Conservation (phyloP, 2,329 filamentous ascomycete genomes). For the Exophiala viscosa region DNA sequence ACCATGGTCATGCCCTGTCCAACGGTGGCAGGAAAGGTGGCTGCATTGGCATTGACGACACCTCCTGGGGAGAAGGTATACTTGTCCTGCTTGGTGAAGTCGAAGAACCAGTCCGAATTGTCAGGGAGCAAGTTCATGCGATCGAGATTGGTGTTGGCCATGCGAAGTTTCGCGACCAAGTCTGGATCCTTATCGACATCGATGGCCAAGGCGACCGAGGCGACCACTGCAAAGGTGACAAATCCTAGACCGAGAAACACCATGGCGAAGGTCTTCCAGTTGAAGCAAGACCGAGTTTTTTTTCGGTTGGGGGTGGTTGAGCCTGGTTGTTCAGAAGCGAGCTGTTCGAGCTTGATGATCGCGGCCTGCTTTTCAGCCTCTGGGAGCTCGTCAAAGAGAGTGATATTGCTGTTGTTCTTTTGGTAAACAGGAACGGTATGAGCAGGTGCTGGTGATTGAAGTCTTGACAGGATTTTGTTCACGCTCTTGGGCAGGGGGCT, state of each 20-base stretch:
- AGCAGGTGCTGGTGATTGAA: background rate
- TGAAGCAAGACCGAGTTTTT: conserved; percentile 2
- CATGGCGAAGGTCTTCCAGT: conserved; percentile 19
- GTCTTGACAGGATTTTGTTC: background rate
- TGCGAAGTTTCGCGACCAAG: conserved; percentile 38
- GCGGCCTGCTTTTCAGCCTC: conserved; percentile 12
- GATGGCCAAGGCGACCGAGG: conserved; percentile 30
- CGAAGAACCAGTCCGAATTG: conserved; percentile 47
- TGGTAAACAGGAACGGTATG: background rate
- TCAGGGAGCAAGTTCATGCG: conserved; percentile 40
- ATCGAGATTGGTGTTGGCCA: conserved; percentile 46
- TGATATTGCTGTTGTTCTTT: conserved; percentile 5
- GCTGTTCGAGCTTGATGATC: conserved; percentile 13
- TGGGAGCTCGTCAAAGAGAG: conserved; percentile 17
- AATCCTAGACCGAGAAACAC: conserved; percentile 23
- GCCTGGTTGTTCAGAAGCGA: conserved; percentile 7
- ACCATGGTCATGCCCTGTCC: conserved; percentile 47
- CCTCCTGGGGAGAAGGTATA: conserved; percentile 46
- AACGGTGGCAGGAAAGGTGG: conserved; percentile 49
- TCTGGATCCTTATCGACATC: conserved; percentile 40
- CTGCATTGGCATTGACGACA: conserved; percentile 52
- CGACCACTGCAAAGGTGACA: conserved; percentile 25
- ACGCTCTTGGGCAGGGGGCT: background rate
- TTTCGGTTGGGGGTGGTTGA: too few species aligned
- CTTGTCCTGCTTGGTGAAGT: conserved; percentile 44